Percentiles rank a stretch among this genome's conserved stretches.
phyloP scores from a whole-genome alignment of 208 protist species.

The Trypanosomatidae sp. region DNA sequence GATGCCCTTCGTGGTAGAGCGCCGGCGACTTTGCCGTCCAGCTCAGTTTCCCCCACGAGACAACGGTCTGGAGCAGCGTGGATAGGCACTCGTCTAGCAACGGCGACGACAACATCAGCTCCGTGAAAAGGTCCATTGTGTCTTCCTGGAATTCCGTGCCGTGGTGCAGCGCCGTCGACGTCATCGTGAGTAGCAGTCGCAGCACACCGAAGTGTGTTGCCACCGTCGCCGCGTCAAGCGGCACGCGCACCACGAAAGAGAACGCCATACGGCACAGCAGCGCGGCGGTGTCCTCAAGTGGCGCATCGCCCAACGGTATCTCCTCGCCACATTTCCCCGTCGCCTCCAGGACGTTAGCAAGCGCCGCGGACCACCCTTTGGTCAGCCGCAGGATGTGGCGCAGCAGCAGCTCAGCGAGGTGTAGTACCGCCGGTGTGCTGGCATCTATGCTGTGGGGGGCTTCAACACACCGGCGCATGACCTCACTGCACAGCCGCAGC shows the following conservation, averaged over 20 bases:
- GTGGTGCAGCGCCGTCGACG: slow-evolving; percentile 77
- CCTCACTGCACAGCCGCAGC: slow-evolving; percentile 35
- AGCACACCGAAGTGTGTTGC: slow-evolving; percentile 50
- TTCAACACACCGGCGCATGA: slow-evolving; percentile 31
- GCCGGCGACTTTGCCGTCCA: slow-evolving; percentile 12
- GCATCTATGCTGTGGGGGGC: slow-evolving; percentile 23
- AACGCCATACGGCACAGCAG: slow-evolving; percentile 56
- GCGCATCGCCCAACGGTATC: not conserved
- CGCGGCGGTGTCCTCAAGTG: slow-evolving; percentile 18
- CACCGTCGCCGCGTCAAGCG: slow-evolving; percentile 36
- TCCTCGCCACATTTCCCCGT: not conserved
- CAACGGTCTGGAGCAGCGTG: slow-evolving; percentile 46
- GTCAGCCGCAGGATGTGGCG: slow-evolving; percentile 48
- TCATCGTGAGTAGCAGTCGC: slow-evolving; percentile 75
- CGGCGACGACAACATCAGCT: slow-evolving; percentile 61
- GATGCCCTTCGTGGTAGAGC: slow-evolving; percentile 45
- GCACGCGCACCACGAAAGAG: slow-evolving; percentile 40
- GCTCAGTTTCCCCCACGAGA: slow-evolving; percentile 47
- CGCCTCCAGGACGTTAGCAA: slow-evolving; percentile 43
- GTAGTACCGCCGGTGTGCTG: slow-evolving; percentile 31
- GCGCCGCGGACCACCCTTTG: slow-evolving; percentile 27
- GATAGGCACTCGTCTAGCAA: slow-evolving; percentile 37
- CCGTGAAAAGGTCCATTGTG: slow-evolving; percentile 76
- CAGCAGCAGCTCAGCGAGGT: slow-evolving; percentile 58
- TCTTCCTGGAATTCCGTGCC: slow-evolving; percentile 41